These are phyloP conservation scores for Mycena metata DNA, from an alignment of 768 basidiomycete species.

Conservation along the genomic window DNA sequence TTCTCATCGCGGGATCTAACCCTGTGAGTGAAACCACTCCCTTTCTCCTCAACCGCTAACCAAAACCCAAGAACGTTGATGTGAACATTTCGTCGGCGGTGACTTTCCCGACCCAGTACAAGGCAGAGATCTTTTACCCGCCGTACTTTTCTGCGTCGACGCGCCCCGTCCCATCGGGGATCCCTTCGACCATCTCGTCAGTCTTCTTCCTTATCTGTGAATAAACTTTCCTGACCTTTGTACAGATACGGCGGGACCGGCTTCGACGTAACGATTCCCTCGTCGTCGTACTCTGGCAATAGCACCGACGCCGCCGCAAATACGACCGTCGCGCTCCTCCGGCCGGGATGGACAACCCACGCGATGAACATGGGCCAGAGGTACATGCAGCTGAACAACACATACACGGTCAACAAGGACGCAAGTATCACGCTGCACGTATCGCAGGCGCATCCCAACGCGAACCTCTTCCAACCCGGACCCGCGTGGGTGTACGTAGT, in stretches of 20 bases:
- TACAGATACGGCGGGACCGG: conserved; percentile 79
- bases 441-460: conserved; percentile 85
- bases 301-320: conserved; percentile 81
- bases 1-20: conserved; percentile 93
- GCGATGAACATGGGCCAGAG: conserved; percentile 93
- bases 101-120: conserved; percentile 81
- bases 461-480: conserved; percentile 91
- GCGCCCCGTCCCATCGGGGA: conserved; percentile 77
- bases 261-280: conserved; percentile 82
- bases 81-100: conserved; percentile 65
- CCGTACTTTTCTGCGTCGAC: conserved; percentile 80
- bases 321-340: conserved; percentile 81
- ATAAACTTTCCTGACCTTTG: too few species aligned
- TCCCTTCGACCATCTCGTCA: conserved; percentile 74
- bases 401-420: conserved; percentile 85
- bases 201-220: too few species aligned
- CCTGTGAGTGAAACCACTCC: too few species aligned
- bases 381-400: conserved; percentile 84
- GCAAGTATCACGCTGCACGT: conserved; percentile 85
- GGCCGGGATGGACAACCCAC: conserved; percentile 89
- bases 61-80: conserved; percentile 89
- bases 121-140: conserved; percentile 92
- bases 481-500: conserved; percentile 88
- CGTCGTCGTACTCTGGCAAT: conserved; percentile 73
- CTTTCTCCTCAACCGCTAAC: too few species aligned